Evolutionary conservation across 192 early-diverging fungal species (phyloP), one percentile per base, ranked within the genome.

Genomic region (Mortierella antarctica): DNA sequence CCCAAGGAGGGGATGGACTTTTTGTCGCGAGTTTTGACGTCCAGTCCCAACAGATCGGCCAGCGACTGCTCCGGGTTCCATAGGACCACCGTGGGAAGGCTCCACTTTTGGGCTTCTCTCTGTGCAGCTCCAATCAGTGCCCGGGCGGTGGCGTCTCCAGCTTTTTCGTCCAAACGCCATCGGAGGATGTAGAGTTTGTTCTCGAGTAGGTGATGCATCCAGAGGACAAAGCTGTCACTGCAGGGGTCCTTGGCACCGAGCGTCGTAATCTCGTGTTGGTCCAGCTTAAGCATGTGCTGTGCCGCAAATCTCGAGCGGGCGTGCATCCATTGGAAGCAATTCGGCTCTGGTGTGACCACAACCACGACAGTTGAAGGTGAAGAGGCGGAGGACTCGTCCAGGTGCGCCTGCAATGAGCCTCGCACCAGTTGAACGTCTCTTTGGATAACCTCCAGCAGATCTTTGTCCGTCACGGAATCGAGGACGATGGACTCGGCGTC

Each of bases 11-110:
- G 55, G 21, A 78, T 65, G 2, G 74, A 23, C 17, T 62, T 63
- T 9, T 70, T n/a, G n/a, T n/a, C 67, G 41, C 74, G 67, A 47
- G 70, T 39, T 51, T 47, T 58, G 44, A 60, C 60, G 17, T 69
- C 54, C 42, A 70, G 9, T 13, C 62, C 62, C 15, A 70, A 40
- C 7, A 68, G 40, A 50, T 70, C 44, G 9, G 46, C 54, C 39
- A 78, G 41, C 4, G 74, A 76, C 20, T 68, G 61, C 2, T 76
- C 74, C 4, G 74, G 61, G 51, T 76, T 69, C 74, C 74, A 76
- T 8, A 76, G 65, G 12, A 78, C 56, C 11, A 78, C 62, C 18
- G 65, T 70, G 10, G 50, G 17, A 14, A 78, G 47, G 0, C 48
- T 53, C 62, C 67, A 70, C 31, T 58, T 70, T 42, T 60, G 20